Conservation (phyloP, 768 basidiomycete species). For the Strobilomyces dryophilus region DNA sequence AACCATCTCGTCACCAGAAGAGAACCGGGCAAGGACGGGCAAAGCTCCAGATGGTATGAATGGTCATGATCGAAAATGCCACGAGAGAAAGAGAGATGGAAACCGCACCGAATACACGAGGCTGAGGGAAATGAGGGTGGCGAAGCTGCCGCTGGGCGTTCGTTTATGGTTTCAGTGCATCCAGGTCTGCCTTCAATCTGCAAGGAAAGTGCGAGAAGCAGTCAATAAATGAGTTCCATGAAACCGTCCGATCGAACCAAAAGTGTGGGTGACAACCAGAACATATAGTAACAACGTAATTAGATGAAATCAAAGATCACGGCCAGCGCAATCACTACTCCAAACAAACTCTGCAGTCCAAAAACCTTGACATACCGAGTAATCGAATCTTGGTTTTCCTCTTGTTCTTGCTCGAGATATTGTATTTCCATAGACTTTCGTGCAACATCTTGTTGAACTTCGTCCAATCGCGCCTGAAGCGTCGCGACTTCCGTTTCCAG, state of each 20-base stretch:
- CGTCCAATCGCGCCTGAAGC: conserved; percentile 44
- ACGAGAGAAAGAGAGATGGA: conserved; percentile 24
- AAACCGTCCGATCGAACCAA: conserved; percentile 12
- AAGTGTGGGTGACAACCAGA: conserved; percentile 11
- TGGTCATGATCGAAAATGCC: conserved; percentile 7
- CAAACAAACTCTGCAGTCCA: conserved; percentile 53
- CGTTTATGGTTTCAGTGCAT: conserved; percentile 37
- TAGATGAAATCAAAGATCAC: conserved; percentile 52
- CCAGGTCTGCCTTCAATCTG: conserved; percentile 71
- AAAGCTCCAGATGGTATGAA: conserved; percentile 15
- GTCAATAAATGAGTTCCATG: conserved; percentile 38
- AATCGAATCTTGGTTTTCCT: conserved; percentile 70
- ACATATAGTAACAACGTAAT: conserved; percentile 25
- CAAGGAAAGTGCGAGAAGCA: conserved; percentile 23
- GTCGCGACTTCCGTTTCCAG: conserved; percentile 56
- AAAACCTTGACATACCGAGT: conserved; percentile 72
- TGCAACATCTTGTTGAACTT: conserved; percentile 55
- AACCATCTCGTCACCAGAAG: conserved; percentile 7
- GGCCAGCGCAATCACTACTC: conserved; percentile 48
- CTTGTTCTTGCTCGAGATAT: conserved; percentile 74
- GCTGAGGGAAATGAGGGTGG: conserved; percentile 16
- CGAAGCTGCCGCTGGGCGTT: conserved; percentile 10
- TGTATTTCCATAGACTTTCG: conserved; percentile 80
- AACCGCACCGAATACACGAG: conserved; percentile 35
- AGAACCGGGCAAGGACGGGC: neutral